Conservation (phyloP, 2,329 filamentous ascomycete genomes). For the Pseudocercospora vitis region DNA sequence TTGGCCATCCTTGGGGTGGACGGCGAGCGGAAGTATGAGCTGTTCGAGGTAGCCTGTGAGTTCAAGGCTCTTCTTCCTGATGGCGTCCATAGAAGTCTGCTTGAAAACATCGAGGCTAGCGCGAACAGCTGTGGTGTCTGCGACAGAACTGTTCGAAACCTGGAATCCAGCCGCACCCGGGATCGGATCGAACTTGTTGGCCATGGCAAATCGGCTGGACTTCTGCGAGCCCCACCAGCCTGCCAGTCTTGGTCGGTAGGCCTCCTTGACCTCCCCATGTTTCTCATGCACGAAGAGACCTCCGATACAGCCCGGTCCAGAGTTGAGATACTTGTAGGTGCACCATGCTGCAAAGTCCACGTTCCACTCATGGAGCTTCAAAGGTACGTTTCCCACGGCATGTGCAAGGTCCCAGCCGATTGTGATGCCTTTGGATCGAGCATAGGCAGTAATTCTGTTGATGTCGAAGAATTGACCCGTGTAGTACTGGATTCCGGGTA, state of each 20-base stretch:
- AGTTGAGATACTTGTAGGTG: slow-evolving; percentile 92
- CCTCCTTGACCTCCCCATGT: slow-evolving; percentile 59
- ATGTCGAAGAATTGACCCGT: slow-evolving; percentile 89
- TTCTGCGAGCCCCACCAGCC: slow-evolving; percentile 91
- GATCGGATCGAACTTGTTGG: slow-evolving; percentile 74
- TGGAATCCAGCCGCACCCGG: slow-evolving; percentile 79
- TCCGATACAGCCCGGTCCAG: slow-evolving; percentile 77
- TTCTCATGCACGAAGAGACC: slow-evolving; percentile 77
- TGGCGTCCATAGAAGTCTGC: slow-evolving; percentile 65
- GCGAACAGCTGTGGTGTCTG: slow-evolving; percentile 73
- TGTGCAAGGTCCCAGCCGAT: slow-evolving; percentile 90
- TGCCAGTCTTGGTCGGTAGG: slow-evolving; percentile 65
- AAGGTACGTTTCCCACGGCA: slow-evolving; percentile 77
- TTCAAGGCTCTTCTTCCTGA: slow-evolving; percentile 69
- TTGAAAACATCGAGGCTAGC: slow-evolving; percentile 73
- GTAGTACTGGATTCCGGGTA: slow-evolving; percentile 90
- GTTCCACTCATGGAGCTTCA: slow-evolving; percentile 81
- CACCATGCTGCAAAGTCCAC: slow-evolving; percentile 94
- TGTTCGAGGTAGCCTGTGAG: slow-evolving; percentile 76
- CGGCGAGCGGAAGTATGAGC: slow-evolving; percentile 49
- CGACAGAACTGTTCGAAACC: slow-evolving; percentile 76
- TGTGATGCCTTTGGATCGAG: slow-evolving; percentile 67
- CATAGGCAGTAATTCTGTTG: slow-evolving; percentile 72
- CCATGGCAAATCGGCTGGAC: slow-evolving; percentile 75
- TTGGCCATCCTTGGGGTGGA: background rate